Evolutionary conservation across 345 rosid species (phyloP), one percentile per base, ranked within the genome.

Genomic region (Psidium guajava): DNA sequence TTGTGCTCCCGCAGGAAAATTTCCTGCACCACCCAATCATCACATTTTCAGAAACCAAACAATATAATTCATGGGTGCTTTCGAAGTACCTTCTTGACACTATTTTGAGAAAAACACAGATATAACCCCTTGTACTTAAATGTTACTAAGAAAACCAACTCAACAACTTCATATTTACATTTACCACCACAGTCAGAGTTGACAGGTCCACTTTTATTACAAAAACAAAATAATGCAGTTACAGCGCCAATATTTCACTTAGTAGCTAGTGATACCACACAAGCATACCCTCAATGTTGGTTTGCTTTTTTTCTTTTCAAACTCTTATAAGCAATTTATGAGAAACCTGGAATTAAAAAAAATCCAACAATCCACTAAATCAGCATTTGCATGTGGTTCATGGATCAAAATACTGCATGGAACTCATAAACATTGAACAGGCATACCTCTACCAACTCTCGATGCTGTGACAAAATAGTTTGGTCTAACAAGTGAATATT

Each of bases 391-490:
- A 69, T 69, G 47, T 32, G 21, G 77, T 18, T 69, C 24, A 69
- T 18, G 24, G 47, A 69, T 69, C 77, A 69, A 36, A 69, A 69
- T 69, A 32, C 77, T 32, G 21, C 77, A 21, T 18, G 77, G 32
- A 82, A 58, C 44, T 52, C 24, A 51, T 5, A 50, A 44, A 25
- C 13, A 58, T 24, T 25, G 10, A 2, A 47, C 75, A 47, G 44
- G 56, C 83, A 85, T 88, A 94, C 95, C 94, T 90, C 90, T 86
- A 58, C 61, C 82, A 81, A 85, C 89, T 89, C 92, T 90, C 10
- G 81, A 86, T 56, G 54, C 52, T 40, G 86, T 89, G 53, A 86
- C 36, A 44, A 90, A 88, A 87, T 90, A 69, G 90, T 88, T 87
- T 85, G 89, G 86, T 89, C 92, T 90, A 55, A 82, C 74, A n/a